A percentile compares a stretch with the other conserved stretches of the same genome.
Evolutionary conservation across 2,329 filamentous ascomycete genomes (phyloP).

Genomic region (Ceratocystis harringtonii): DNA sequence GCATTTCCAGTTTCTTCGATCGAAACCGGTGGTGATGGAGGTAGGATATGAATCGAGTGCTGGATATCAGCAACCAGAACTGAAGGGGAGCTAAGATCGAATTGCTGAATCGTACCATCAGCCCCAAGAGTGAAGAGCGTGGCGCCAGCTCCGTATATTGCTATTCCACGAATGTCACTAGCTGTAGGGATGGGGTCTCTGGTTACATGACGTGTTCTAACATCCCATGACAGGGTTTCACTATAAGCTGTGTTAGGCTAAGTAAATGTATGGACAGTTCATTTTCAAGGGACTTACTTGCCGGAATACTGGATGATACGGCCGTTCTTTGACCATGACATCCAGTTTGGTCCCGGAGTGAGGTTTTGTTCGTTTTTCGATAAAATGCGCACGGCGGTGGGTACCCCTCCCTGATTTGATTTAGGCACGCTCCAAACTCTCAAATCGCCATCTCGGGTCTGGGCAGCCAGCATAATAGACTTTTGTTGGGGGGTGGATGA

Average conservation of each 20-base stretch:
- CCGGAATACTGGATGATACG: slow-evolving; percentile 86
- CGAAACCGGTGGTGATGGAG: slow-evolving; percentile 69
- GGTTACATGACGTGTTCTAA: slow-evolving; percentile 91
- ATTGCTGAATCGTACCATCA: slow-evolving; percentile 85
- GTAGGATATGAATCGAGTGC: slow-evolving; percentile 62
- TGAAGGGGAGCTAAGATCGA: slow-evolving; percentile 72
- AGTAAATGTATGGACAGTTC: not conserved
- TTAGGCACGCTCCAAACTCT: slow-evolving; percentile 96
- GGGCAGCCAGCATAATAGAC: slow-evolving; percentile 92
- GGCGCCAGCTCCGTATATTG: slow-evolving; percentile 81
- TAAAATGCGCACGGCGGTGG: slow-evolving; percentile 77
- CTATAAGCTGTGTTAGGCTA: slow-evolving; percentile 15
- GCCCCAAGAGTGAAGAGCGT: slow-evolving; percentile 79
- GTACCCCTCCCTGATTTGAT: slow-evolving; percentile 53
- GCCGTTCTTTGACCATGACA: slow-evolving; percentile 96
- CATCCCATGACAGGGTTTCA: slow-evolving; percentile 90
- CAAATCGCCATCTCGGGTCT: slow-evolving; percentile 81
- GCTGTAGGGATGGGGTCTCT: slow-evolving; percentile 78
- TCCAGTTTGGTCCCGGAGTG: slow-evolving; percentile 73
- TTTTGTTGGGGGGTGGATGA: slow-evolving; percentile 91
- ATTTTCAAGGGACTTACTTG: slow-evolving; percentile 48
- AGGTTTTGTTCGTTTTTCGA: slow-evolving; percentile 53
- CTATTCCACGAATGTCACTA: slow-evolving; percentile 64
- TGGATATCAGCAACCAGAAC: slow-evolving; percentile 76
- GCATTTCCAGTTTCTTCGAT: slow-evolving; percentile 49